phyloP scores from a whole-genome alignment of 345 rosid species.

The Rhodamnia argentea region DNA sequence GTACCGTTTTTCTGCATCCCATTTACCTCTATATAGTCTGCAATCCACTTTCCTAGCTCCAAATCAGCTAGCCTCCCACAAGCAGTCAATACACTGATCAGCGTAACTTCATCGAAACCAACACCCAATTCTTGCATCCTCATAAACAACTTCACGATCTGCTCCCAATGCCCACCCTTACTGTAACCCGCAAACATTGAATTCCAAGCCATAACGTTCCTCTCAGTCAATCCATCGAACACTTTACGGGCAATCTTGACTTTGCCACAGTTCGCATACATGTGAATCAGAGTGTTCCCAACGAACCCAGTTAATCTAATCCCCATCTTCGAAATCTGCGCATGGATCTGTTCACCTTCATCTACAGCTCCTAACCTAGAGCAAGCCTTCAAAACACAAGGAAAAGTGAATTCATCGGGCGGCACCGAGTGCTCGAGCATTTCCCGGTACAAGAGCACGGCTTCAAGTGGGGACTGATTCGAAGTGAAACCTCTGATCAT shows the following conservation, averaged over 20 bases:
- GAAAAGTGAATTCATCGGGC: constrained; percentile 27
- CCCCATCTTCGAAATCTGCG: constrained; percentile 21
- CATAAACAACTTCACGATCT: constrained; percentile 18
- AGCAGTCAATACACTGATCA: constrained; percentile 27
- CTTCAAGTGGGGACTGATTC: constrained; percentile 15
- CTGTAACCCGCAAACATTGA: constrained; percentile 28
- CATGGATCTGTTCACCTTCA: constrained; percentile 36
- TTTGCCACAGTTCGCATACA: constrained; percentile 13
- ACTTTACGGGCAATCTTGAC: constrained; percentile 14
- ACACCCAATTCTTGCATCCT: constrained; percentile 16
- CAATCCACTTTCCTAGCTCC: constrained; percentile 24
- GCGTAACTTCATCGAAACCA: constrained; percentile 15
- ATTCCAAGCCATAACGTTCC: constrained; percentile 32
- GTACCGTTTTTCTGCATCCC: constrained; percentile 12
- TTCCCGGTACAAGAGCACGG: constrained; percentile 9
- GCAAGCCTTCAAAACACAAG: constrained; percentile 28
- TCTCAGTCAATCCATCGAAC: constrained; percentile 27
- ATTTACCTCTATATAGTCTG: constrained; percentile 16
- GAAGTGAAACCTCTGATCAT: constrained; percentile 31
- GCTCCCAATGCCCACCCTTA: constrained; percentile 12
- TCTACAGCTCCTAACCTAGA: constrained; percentile 14
- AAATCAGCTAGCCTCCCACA: constrained; percentile 30
- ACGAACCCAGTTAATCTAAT: constrained; percentile 10
- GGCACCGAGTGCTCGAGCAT: constrained; percentile 15
- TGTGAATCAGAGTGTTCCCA: constrained; percentile 15